Evolutionary conservation across 2,329 filamentous ascomycete species (phyloP).

Genomic region (Fusarium odoratissimum): DNA sequence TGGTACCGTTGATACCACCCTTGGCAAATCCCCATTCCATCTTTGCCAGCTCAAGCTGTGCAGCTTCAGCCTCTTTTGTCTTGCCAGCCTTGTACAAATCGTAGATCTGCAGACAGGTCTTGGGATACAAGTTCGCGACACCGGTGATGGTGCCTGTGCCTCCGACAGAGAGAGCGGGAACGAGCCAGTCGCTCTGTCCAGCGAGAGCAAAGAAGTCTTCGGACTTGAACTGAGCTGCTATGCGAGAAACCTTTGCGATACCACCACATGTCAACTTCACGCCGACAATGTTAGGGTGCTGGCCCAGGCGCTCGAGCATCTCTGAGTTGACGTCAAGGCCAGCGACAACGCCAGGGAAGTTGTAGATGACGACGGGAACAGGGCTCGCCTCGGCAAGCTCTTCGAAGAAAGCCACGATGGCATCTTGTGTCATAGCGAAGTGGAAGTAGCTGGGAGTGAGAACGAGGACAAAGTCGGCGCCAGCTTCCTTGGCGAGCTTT

Average conservation of each 20-base stretch:
- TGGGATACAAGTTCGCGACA: conserved; percentile 71
- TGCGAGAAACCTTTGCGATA: conserved; percentile 76
- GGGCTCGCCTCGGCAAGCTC: conserved; percentile 67
- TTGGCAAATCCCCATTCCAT: conserved; percentile 68
- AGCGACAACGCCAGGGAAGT: conserved; percentile 75
- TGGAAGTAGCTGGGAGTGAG: conserved; percentile 80
- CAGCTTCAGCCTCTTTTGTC: conserved; percentile 58
- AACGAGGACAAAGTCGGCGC: conserved; percentile 75
- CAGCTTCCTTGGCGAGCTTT: conserved; percentile 68
- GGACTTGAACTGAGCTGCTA: conserved; percentile 62
- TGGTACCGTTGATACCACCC: conserved; percentile 70
- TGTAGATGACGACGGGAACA: conserved; percentile 77
- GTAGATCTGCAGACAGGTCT: conserved; percentile 63
- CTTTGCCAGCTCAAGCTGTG: conserved; percentile 63
- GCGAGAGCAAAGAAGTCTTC: conserved; percentile 73
- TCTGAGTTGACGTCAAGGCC: conserved; percentile 77
- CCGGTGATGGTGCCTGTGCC: conserved; percentile 71
- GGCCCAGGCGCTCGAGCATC: conserved; percentile 67
- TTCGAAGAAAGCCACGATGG: conserved; percentile 71
- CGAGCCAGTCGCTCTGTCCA: conserved; percentile 79
- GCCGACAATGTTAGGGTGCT: conserved; percentile 74
- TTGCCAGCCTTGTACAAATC: conserved; percentile 61
- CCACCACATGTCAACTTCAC: conserved; percentile 80
- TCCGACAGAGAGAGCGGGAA: conserved; percentile 69
- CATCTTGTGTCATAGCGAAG: conserved; percentile 68